A percentile compares a stretch with the other conserved stretches of the same genome.
phyloP scores from a whole-genome alignment of 371 early-diverging fungal species.

The Cladochytrium tenue region DNA sequence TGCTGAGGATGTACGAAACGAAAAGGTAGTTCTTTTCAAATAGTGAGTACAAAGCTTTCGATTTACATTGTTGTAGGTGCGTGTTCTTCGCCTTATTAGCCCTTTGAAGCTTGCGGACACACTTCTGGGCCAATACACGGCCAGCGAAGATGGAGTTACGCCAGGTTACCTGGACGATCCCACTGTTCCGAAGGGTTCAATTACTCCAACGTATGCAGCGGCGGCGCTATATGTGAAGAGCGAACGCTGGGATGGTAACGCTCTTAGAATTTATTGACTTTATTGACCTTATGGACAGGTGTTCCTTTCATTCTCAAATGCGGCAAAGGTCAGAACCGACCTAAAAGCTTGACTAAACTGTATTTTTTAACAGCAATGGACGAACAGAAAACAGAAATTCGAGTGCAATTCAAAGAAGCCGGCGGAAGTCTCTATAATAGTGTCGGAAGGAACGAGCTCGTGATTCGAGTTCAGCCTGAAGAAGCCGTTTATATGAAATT shows the following conservation, averaged over 20 bases:
- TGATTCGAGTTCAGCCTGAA: constrained; percentile 91
- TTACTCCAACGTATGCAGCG: constrained; percentile 93
- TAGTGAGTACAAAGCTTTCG: not conserved
- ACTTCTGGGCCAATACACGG: constrained; percentile 88
- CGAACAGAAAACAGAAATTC: constrained; percentile 88
- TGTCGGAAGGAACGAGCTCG: constrained; percentile 89
- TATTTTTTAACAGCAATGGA: constrained; percentile 66
- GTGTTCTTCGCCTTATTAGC: constrained; percentile 80
- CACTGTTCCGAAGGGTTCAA: constrained; percentile 77
- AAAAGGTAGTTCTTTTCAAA: constrained; percentile 52
- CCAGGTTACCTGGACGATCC: constrained; percentile 90
- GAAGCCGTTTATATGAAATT: constrained; percentile 97
- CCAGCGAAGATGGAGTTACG: constrained; percentile 70
- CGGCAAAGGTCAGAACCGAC: constrained; percentile 73
- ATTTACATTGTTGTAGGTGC: constrained; percentile 52
- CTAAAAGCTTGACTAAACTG: too few relatives aligned
- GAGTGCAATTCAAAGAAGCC: constrained; percentile 92
- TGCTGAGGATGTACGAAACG: constrained; percentile 89
- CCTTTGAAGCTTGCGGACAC: constrained; percentile 76
- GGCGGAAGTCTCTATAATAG: constrained; percentile 74
- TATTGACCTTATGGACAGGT: constrained; percentile 38
- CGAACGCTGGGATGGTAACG: constrained; percentile 81
- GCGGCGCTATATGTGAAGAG: constrained; percentile 84
- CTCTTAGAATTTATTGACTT: not conserved
- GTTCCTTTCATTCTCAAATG: constrained; percentile 96